These are phyloP conservation scores for Diaporthe nobilis DNA, from an alignment of 2,329 filamentous ascomycete species.

Conservation along the genomic window DNA sequence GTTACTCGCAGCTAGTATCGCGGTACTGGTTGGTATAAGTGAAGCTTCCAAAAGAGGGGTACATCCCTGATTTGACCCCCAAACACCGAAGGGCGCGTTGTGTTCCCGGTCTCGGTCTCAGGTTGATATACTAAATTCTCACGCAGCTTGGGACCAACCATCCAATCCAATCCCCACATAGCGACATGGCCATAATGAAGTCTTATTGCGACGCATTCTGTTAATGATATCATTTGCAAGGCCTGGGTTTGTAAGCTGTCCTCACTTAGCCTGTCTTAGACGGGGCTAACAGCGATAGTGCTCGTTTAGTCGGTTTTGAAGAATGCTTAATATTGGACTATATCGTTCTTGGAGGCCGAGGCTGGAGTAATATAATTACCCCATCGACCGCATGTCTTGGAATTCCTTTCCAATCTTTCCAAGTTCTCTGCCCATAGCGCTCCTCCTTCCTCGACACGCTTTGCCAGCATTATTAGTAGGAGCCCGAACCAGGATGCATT, in stretches of 20 bases:
- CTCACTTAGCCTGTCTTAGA: not conserved
- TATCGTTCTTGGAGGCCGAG: not conserved
- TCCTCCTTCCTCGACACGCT: not conserved
- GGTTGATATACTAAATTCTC: not conserved
- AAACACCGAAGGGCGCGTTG: conserved; percentile 6
- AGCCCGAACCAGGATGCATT: not conserved
- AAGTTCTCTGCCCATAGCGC: not conserved
- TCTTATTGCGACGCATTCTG: not conserved
- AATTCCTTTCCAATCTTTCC: not conserved
- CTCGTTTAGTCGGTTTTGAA: not conserved
- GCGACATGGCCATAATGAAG: not conserved
- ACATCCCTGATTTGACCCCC: not conserved
- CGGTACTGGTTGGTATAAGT: not conserved
- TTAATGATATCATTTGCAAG: not conserved
- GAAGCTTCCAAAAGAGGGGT: conserved; percentile 10
- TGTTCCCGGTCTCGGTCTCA: conserved; percentile 18
- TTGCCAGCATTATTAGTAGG: not conserved
- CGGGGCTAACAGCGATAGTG: not conserved
- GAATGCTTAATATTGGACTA: not conserved
- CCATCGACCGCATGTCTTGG: not conserved
- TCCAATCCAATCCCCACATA: not conserved
- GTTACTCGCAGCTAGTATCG: not conserved
- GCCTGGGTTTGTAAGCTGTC: not conserved
- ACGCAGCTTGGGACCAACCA: not conserved
- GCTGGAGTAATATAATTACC: not conserved